Conservation (phyloP, 805 yeast genomes). For the Sugiyamaella chiloensis region DNA sequence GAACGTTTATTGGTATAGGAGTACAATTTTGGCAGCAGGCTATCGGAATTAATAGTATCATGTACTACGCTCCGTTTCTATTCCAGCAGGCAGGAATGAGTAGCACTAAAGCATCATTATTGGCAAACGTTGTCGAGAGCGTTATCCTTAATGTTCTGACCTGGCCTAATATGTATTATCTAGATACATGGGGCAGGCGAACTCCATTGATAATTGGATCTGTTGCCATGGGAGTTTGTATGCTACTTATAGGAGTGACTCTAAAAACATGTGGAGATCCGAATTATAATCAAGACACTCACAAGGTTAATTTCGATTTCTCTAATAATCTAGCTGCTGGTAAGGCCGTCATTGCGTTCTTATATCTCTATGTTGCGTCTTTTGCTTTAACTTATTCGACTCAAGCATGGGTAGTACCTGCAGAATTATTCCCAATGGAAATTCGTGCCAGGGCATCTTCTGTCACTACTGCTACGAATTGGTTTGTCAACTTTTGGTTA, state of each 20-base stretch:
- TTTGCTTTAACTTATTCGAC: conserved; percentile 59
- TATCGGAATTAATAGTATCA: conserved; percentile 64
- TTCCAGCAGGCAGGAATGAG: conserved; percentile 54
- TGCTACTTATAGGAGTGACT: conserved; percentile 53
- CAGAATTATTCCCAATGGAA: conserved; percentile 57
- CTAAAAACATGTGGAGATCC: conserved; percentile 21
- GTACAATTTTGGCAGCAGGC: conserved; percentile 54
- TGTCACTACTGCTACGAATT: conserved; percentile 44
- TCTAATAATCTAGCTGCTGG: conserved; percentile 17
- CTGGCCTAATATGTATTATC: conserved; percentile 52
- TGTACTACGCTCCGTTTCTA: conserved; percentile 61
- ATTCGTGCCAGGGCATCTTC: conserved; percentile 68
- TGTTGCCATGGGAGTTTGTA: conserved; percentile 28
- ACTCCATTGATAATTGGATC: conserved; percentile 17
- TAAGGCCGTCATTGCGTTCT: conserved; percentile 43
- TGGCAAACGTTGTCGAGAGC: conserved; percentile 68
- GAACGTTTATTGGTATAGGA: conserved; percentile 29
- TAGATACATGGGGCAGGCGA: conserved; percentile 33
- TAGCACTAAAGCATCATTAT: conserved; percentile 48
- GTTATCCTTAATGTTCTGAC: conserved; percentile 60
- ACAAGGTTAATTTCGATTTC: conserved; percentile 21
- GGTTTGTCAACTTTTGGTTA: conserved; percentile 49
- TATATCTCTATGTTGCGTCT: conserved; percentile 48
- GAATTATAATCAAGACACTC: conserved; percentile 21
- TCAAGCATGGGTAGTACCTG: conserved; percentile 66